Percentiles rank a stretch among this genome's conserved stretches.
Evolutionary conservation across 2,329 filamentous ascomycete species (phyloP).

Genomic region (Diaporthe ampelina): DNA sequence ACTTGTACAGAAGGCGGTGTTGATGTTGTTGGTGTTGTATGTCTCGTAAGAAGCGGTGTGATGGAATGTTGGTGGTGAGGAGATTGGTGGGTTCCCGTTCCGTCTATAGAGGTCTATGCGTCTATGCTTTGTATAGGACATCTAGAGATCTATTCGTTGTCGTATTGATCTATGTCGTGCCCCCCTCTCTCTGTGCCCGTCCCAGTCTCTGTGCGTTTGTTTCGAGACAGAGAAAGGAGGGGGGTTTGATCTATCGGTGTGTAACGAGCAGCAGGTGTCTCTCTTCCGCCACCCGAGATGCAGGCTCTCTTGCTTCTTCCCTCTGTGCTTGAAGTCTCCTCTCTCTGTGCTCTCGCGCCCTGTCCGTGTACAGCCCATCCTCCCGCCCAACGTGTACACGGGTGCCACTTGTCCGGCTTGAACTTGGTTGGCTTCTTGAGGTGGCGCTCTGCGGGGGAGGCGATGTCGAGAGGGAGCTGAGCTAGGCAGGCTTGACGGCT

Average conservation of each 20-base stretch:
- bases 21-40: not conserved
- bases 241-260: slow-evolving; percentile 15
- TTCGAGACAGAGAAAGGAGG: not conserved
- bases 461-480: not conserved
- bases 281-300: slow-evolving; percentile 14
- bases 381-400: slow-evolving; percentile 21
- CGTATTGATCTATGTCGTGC: not conserved
- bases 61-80: not conserved
- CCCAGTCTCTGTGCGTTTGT: not conserved
- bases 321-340: not conserved
- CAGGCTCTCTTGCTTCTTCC: not conserved
- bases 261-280: not conserved
- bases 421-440: too few relatives aligned
- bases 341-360: not conserved
- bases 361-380: slow-evolving; percentile 21
- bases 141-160: slow-evolving; percentile 25
- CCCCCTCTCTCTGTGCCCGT: not conserved
- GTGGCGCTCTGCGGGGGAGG: not conserved
- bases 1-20: not conserved
- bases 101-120: slow-evolving; percentile 20
- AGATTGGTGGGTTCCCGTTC: not conserved
- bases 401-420: not conserved
- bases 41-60: not conserved
- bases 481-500: not conserved
- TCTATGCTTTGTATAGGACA: slow-evolving; percentile 27